These are phyloP conservation scores for Pyricularia pennisetigena DNA, from an alignment of 2,329 filamentous ascomycete genomes.

Conservation along the genomic window DNA sequence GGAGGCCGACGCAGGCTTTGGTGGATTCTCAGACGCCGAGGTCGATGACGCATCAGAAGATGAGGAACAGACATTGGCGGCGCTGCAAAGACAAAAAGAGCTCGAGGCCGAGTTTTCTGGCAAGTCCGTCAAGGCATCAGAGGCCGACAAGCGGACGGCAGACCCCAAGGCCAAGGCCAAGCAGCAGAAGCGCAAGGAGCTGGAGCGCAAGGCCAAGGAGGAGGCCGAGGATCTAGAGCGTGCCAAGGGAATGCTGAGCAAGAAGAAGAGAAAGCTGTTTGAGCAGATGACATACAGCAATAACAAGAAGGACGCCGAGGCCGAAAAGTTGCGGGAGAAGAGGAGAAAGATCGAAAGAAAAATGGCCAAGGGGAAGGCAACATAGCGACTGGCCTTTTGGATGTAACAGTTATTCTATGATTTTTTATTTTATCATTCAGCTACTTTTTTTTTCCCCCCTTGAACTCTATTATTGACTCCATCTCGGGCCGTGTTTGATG, in stretches of 20 bases:
- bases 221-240: constrained; percentile 85
- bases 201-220: constrained; percentile 59
- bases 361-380: constrained; percentile 26
- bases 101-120: constrained; percentile 87
- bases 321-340: constrained; percentile 80
- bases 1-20: constrained; percentile 33
- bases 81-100: constrained; percentile 72
- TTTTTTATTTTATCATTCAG: background rate
- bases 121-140: constrained; percentile 34
- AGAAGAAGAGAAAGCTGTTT: constrained; percentile 94
- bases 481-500: background rate
- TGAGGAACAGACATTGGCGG: constrained; percentile 51
- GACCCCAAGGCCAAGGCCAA: constrained; percentile 52
- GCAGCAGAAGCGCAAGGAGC: constrained; percentile 59
- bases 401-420: background rate
- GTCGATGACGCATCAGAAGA: constrained; percentile 33
- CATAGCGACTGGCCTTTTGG: background rate
- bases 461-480: background rate
- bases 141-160: constrained; percentile 22
- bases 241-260: constrained; percentile 95
- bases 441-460: background rate
- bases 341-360: constrained; percentile 78
- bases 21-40: constrained; percentile 40
- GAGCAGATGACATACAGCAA: constrained; percentile 98
- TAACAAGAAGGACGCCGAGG: constrained; percentile 84